Evolutionary conservation across 495 filamentous ascomycete genomes (phyloP), one percentile per base, ranked within the genome.

Genomic region (Talaromyces borbonicus): DNA sequence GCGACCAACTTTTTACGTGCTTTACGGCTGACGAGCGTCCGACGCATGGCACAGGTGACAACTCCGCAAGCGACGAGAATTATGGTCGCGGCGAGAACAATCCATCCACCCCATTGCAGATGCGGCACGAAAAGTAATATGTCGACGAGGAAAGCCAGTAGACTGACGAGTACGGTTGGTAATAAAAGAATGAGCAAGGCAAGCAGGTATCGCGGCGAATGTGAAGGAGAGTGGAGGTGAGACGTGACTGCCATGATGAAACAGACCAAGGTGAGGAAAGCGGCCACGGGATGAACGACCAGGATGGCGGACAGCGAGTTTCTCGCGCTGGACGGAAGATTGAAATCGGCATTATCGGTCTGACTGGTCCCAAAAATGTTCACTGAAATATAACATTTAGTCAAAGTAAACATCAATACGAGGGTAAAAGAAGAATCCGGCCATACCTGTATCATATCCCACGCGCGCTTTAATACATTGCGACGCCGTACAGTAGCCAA

Each of bases 101-200:
- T 78, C 77, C 90, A 98, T 49, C 90, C 90, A 51, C 87, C 92
- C 88, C 90, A 97, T 55, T 79, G 74, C 62, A 95, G 60, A 65
- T 97, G 92, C 26, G 92, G 92, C 19, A 95, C 85, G 58, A 98
- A 98, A 14, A 98, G 76, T 26, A 98, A 65, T n/a, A 98, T 85
- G 61, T 98, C 92, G 49, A 96, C 80, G 43, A 98, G 70, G 65
- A 98, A 97, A 16, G 88, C 84, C 19, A 97, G 70, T 8, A 97
- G 74, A 19, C 86, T 80, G 47, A 90, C 78, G 30, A 98, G 68
- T 25, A 96, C 78, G 4, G 88, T 90, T 33, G 93, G 75, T 45
- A 97, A 75, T 26, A 83, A 81, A 43, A 96, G 72, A 40, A 97
- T 88, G 41, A 97, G 78, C 8, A 98, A 65, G 15, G 75, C 74